Base-by-base conservation (phyloP, 1,139 yeast species). In the Lodderomyces orthopsilosis region DNA sequence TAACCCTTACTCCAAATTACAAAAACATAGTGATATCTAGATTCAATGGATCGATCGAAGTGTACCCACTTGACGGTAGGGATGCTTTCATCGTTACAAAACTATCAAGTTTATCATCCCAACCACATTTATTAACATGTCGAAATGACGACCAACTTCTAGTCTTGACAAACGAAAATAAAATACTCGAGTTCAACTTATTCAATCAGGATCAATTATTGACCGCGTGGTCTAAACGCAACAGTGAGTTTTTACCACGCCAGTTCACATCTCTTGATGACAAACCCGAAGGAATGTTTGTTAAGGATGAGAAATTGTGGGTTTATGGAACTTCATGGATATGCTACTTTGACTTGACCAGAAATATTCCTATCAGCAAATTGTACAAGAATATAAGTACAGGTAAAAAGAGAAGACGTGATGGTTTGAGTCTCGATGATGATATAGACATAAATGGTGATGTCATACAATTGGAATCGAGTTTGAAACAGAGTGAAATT, bases 291-390 rank as follows among this genome's bases (percentile, higher is more conserved):
- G 96, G 96, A 7, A 63, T 86, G 22, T 88, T 86, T 56, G 57
- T 67, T 1, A 68, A 75, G 41, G 55, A 52, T 2, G 57, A 56
- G 17, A 64, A 59, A 45, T 68, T 85, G 22, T 91, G 97, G 97
- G 63, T 90, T 17, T 90, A 87, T 77, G 96, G 97, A 2, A 75
- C 87, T n/a, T 77, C 79, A 41, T 93, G 96, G 95, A 59, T 91
- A 17, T 78, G 85, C 7, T 86, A 77, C 58, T 76, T 93, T 42
- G 93, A 91, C 59, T 67, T 87, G 49, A 62, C 74, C n/a, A 61
- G 74, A 45, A 81, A 84, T 53, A 66, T 84, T 43, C 86, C 89
- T 21, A 59, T 65, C 22, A 58, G 57, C 46, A 66, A 63, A 51
- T 44, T 48, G 24, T 62, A 59, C 45, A 63, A 62, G 41, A 63